Conservation (phyloP, 768 basidiomycete species). For the Dacryopinax spathularia region DNA sequence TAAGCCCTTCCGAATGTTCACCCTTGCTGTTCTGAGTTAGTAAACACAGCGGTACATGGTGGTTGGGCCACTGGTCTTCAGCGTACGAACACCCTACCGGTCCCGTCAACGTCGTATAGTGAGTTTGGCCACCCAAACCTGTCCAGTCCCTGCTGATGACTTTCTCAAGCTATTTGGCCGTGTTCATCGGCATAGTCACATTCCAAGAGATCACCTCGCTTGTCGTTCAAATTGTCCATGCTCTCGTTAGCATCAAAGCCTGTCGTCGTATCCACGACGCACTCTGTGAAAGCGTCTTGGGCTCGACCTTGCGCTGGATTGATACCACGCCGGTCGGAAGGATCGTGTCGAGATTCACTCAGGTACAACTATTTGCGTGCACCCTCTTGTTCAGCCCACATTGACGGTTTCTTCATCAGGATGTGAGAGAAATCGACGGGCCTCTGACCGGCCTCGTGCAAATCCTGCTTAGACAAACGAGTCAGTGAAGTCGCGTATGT, state of each 20-base stretch:
- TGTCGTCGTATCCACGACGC: neutral
- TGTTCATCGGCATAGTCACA: constrained; percentile 2
- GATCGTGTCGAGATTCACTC: constrained; percentile 50
- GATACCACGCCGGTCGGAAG: constrained; percentile 40
- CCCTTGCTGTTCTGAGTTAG: neutral
- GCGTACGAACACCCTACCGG: constrained; percentile 6
- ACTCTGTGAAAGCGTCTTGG: neutral
- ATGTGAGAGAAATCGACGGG: constrained; percentile 12
- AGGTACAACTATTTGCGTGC: constrained; percentile 31
- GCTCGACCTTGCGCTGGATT: constrained; percentile 29
- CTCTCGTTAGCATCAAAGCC: neutral
- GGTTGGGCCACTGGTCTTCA: neutral
- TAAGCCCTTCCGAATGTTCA: neutral
- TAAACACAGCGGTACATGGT: neutral
- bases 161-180: constrained; percentile 3
- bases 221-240: neutral
- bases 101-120: neutral
- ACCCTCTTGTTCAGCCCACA: constrained; percentile 13
- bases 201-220: neutral
- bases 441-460: neutral
- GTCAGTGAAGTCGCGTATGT: neutral
- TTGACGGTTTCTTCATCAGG: neutral
- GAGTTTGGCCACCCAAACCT: neutral
- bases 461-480: neutral
- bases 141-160: neutral